Evolutionary conservation across 805 yeast genomes (phyloP), one percentile per base, ranked within the genome.

Genomic region (Clavispora carvajalis): DNA sequence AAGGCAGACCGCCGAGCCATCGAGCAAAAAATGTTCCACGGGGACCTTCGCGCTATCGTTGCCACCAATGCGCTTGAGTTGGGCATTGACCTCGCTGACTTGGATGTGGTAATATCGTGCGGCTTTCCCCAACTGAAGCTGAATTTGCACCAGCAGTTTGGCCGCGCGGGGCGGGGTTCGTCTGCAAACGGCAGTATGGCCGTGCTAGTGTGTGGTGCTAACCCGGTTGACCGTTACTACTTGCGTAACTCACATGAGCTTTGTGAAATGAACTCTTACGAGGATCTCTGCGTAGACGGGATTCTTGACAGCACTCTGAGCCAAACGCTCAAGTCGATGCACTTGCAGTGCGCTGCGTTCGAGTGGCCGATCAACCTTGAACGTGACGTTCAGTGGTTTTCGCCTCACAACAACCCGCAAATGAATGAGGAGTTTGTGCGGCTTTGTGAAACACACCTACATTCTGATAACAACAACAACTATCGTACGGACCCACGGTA

Each of bases 21-120:
- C 42, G 99, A 93, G 59, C 71, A 74, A 35, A 87, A 85, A 51
- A 87, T 93, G 96, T 93, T 93, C 57, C 77, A 76, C 47, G 97
- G 98, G 1, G 77, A 80, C 40, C 61, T 93, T 21, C 71, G 82
- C 43, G 97, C 96, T 0, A 85, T 95, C 21, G 79, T 93, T 4
- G 91, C 99, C 0, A 93, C 99, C 0, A 89, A 90, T 61, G 99
- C 99, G 0, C 65, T 93, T 42, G 99, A 93, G 56, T 73, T 93
- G 36, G 99, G 99, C 44, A 86, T 93, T 38, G 99, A 93, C 68
- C 84, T 93, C 46, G 95, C 98, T 37, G 85, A 84, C 11, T 67
- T 93, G 35, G 99, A 93, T 60, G 89, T 95, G 0, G 98, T 90
- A 0, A 63, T 93, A 2, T 79, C 89, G 65, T 87, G 95, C 54